Percentiles rank a stretch among this genome's conserved stretches.
Evolutionary conservation across 768 basidiomycete species (phyloP).

Genomic region (Mycena indigotica): DNA sequence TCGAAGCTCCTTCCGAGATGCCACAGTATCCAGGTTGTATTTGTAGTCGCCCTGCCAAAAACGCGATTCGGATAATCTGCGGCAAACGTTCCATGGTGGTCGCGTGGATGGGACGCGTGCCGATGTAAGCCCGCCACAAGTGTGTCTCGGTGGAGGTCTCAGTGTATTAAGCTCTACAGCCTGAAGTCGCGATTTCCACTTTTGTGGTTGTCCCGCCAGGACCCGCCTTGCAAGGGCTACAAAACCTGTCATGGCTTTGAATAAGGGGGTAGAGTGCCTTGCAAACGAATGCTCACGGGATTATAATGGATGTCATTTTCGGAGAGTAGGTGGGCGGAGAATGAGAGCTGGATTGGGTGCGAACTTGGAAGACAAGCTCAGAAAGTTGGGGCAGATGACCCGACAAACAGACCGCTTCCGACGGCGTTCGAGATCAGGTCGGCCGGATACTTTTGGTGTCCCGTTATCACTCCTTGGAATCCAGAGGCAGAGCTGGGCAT

Average conservation of each 20-base stretch:
- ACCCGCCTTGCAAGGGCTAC: too few species aligned
- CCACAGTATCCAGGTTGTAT: not conserved
- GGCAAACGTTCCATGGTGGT: not conserved
- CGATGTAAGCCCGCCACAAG: not conserved
- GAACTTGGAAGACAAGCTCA: not conserved
- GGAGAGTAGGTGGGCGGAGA: not conserved
- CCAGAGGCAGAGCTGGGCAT: too few species aligned
- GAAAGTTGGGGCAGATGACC: not conserved
- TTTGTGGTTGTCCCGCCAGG: too few species aligned
- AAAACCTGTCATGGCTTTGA: too few species aligned
- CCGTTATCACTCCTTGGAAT: not conserved
- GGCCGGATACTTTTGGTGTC: not conserved
- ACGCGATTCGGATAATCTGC: not conserved
- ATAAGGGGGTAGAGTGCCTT: too few species aligned
- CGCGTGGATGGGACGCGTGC: not conserved
- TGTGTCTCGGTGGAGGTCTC: too few species aligned
- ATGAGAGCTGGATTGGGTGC: not conserved
- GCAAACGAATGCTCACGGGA: not conserved
- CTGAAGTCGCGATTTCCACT: too few species aligned
- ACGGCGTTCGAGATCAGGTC: not conserved
- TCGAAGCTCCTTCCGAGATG: not conserved
- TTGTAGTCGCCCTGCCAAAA: too few species aligned
- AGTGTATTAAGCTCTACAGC: too few species aligned
- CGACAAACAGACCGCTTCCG: not conserved
- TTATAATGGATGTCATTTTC: not conserved